phyloP scores from a whole-genome alignment of 2,329 filamentous ascomycete species.

The Apiospora saccharicola region DNA sequence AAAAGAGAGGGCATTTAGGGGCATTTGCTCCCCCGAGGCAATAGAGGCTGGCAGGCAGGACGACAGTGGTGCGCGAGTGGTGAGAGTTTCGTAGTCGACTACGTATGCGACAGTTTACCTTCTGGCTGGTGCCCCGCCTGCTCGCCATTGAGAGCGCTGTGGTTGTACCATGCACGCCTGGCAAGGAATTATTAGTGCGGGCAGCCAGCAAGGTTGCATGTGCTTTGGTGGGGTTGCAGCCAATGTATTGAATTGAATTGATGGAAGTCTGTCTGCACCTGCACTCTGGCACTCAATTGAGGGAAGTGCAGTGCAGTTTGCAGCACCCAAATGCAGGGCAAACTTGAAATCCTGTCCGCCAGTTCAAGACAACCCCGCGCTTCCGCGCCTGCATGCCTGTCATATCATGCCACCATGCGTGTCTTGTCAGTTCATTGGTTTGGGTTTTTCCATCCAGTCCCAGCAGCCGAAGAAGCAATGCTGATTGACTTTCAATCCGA shows the following conservation, averaged over 20 bases:
- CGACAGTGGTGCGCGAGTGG: neutral
- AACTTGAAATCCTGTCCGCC: neutral
- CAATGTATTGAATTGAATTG: neutral
- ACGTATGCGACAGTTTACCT: slow-evolving; percentile 1
- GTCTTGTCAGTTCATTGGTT: neutral
- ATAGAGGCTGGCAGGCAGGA: neutral
- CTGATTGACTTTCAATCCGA: neutral
- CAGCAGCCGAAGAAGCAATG: neutral
- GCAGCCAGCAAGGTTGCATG: neutral
- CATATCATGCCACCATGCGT: neutral
- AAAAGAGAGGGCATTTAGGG: too few species aligned
- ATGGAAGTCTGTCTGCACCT: neutral
- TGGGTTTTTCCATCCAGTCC: neutral
- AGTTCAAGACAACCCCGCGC: neutral
- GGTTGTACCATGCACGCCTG: too few species aligned
- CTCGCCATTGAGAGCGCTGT: neutral
- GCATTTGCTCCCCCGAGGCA: neutral
- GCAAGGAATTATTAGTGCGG: neutral
- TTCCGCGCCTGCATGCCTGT: neutral
- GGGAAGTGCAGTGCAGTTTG: neutral
- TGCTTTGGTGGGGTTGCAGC: neutral
- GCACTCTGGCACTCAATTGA: too few species aligned
- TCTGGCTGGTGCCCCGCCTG: neutral
- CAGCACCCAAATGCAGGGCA: neutral
- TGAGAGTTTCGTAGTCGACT: slow-evolving; percentile 18